Base-by-base conservation (phyloP, 306 rosid species). In the Casuarina equisetifolia region DNA sequence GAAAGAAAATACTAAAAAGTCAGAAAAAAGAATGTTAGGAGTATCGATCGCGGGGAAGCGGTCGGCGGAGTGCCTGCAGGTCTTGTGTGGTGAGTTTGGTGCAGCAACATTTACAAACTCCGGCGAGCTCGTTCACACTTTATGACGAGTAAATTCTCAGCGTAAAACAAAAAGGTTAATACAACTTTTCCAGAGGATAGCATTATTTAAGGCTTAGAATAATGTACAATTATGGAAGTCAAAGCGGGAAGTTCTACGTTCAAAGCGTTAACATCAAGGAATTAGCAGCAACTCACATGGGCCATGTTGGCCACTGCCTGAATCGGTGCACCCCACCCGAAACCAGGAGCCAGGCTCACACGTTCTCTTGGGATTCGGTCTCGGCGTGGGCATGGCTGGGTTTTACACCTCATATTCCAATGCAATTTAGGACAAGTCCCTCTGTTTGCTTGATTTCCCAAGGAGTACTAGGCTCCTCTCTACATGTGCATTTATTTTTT, bases 271-370 rank as follows among this genome's bases (percentile, higher is more conserved):
- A 6, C 38, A 79, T 32, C 86, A 82, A 85, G 84, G 80, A 76
- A 69, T 76, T 38, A 61, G 84, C 84, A 86, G 90, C 71, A 43
- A 81, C 42, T 81, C 89, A 86, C 89, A 81, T 83, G 89, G 81
- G 76, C 80, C 82, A 81, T 81, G 73, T 67, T 49, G 78, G 42
- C 53, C 74, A 45, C 72, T 48, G 75, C 46, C 81, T 67, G 76
- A 46, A 52, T 69, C 76, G 72, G 74, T 78, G 74, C 81, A 76
- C 81, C 59, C 73, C 49, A 12, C 81, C 86, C 84, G 67, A 83
- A 66, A 75, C 71, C 70, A 57, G 73, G 4, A 25, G 32, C 58
- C 50, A 54, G 38, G 59, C 40, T 70, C 80, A 2, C 66, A 39
- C 73, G 1, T 59, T 0, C 6, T 20, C 35, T 78, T 50, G 80